phyloP scores from a whole-genome alignment of 768 basidiomycete genomes.

The Myochromella boudieri region DNA sequence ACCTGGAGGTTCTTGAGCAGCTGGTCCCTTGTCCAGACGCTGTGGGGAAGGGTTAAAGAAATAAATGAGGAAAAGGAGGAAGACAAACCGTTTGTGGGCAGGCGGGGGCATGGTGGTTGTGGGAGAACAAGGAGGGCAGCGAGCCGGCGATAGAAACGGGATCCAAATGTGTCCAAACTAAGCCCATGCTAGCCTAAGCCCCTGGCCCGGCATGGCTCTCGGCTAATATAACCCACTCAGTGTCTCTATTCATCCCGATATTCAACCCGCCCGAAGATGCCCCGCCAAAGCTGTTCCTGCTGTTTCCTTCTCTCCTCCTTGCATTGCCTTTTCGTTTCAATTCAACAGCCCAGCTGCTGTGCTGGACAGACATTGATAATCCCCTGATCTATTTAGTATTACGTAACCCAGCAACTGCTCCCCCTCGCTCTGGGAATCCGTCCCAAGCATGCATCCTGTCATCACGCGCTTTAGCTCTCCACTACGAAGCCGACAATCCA shows the following conservation, averaged over 20 bases:
- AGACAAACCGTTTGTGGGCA: conserved; percentile 17
- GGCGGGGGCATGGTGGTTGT: conserved; percentile 36
- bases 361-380: background rate
- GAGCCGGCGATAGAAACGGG: conserved; percentile 23
- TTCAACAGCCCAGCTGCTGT: too few relatives aligned
- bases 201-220: conserved; percentile 14
- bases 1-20: conserved; percentile 51
- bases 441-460: too few relatives aligned
- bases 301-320: background rate
- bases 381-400: conserved; percentile 2
- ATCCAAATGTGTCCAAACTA: conserved; percentile 18
- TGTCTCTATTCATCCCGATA: conserved; percentile 3
- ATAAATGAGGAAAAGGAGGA: conserved; percentile 20
- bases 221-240: conserved; percentile 10
- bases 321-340: background rate
- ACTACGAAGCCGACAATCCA: background rate
- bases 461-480: too few relatives aligned
- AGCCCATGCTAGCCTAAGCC: conserved; percentile 2
- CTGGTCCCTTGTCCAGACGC: conserved; percentile 50
- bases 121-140: conserved; percentile 39
- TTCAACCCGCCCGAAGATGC: conserved; percentile 18
- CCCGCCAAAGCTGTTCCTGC: conserved; percentile 6
- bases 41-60: conserved; percentile 24
- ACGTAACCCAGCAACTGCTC: background rate
- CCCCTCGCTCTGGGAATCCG: background rate